Base-by-base conservation (phyloP, 2,329 filamentous ascomycete genomes). In the Nemania sp. region DNA sequence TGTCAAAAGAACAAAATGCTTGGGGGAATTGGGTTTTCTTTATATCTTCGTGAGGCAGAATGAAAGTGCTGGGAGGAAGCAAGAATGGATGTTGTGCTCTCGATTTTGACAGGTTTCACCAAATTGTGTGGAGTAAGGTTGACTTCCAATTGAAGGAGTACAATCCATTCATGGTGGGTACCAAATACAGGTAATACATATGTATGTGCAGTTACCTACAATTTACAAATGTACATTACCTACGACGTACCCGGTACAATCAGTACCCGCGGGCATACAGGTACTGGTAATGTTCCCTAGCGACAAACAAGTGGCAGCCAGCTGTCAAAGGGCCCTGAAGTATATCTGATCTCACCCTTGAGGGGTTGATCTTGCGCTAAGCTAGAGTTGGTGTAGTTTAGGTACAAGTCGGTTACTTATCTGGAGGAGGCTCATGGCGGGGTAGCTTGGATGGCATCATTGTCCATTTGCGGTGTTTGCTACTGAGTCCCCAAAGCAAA, bases 31-130 rank as follows among this genome's bases (percentile, higher is more conserved):
- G 35, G 37, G 25, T 35, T 37, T 18, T 15, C 12, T 39, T 49
- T 45, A 35, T 18, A 13, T 11, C 4, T 39, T 39, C 35, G 5
- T 11, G 3, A 5, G 35, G 25, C 10, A 18, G 21, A 59, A 46
- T 46, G 37, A 29, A 50, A 46, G 46, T 47, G 43, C 51, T 50
- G 13, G 40, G 51, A 60, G 55, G 29, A 56, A 46, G 17, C 17
- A 35, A 25, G 46, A 59, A 59, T 52, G 45, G 47, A 59, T 67
- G 67, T 66, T 51, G 67, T 66, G 65, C 65, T 65, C 65, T 65
- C 65, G 53, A 65, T 68, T 67, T 70, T 74, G 71, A 75, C 73
- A 75, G 67, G 71, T 74, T 74, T 71, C 72, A 71, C 67, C 68
- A 73, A 60, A 46, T 68, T 73, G 72, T 74, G 72, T 71, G 71